A percentile compares a stretch with the other conserved stretches of the same genome.
These are phyloP conservation scores for Colletotrichum sublineola DNA, from an alignment of 2,329 filamentous ascomycete species.

Conservation along the genomic window DNA sequence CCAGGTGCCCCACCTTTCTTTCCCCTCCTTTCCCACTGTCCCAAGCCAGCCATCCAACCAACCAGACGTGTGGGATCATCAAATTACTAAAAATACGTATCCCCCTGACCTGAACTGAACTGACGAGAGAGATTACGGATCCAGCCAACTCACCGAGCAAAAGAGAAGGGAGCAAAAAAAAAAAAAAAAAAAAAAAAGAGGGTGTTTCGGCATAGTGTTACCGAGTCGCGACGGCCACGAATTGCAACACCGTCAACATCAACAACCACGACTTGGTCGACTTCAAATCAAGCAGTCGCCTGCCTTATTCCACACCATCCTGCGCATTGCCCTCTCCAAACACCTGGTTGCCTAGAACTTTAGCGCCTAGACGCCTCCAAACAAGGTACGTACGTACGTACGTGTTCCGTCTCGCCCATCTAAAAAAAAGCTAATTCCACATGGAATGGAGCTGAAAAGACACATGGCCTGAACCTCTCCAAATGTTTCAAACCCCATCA, in stretches of 20 bases:
- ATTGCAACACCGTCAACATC: slow-evolving; percentile 26
- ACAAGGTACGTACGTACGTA: slow-evolving; percentile 15
- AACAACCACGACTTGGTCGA: slow-evolving; percentile 17
- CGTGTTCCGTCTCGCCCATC: slow-evolving; percentile 25
- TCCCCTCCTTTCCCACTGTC: not conserved
- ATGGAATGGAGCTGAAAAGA: slow-evolving; percentile 42
- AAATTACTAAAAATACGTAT: not conserved
- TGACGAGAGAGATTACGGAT: slow-evolving; percentile 40
- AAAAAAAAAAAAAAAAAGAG: slow-evolving; percentile 1
- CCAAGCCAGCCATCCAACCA: slow-evolving; percentile 21
- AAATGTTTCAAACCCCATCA: slow-evolving; percentile 36
- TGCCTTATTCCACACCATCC: not conserved
- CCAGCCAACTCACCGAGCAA: slow-evolving; percentile 18
- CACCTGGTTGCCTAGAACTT: not conserved
- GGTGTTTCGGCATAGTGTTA: not conserved
- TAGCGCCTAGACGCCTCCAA: not conserved
- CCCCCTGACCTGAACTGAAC: slow-evolving; percentile 38
- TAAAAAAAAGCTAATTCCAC: slow-evolving; percentile 37
- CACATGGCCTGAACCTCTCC: slow-evolving; percentile 38
- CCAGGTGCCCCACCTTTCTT: slow-evolving; percentile 24
- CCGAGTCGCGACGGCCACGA: slow-evolving; percentile 20
- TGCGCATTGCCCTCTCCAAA: not conserved
- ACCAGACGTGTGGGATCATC: slow-evolving; percentile 23
- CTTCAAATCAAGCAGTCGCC: not conserved
- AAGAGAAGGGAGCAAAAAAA: not conserved